Percentiles rank a stretch among this genome's conserved stretches.
These are phyloP conservation scores for Cucumis hystrix DNA, from an alignment of 306 rosid species.

Conservation along the genomic window DNA sequence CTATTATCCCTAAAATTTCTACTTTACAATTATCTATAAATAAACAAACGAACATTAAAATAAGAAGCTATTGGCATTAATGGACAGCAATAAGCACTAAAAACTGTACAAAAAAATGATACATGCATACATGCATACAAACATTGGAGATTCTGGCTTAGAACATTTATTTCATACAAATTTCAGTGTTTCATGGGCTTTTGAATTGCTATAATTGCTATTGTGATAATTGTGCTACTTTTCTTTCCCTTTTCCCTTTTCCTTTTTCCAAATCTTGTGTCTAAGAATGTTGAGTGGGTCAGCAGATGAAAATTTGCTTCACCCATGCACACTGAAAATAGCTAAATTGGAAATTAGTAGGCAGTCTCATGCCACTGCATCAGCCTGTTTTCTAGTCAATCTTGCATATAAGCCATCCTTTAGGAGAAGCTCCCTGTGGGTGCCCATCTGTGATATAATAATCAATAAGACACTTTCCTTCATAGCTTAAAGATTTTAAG, in stretches of 20 bases:
- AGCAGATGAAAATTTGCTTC: not conserved
- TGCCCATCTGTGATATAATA: slow-evolving; percentile 40
- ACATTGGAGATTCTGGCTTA: not conserved
- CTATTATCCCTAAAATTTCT: too few relatives aligned
- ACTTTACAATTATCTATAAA: too few relatives aligned
- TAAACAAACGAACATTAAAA: not conserved
- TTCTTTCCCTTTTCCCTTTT: not conserved
- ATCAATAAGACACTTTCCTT: not conserved
- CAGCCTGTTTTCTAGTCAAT: slow-evolving; percentile 67
- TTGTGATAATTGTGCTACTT: not conserved
- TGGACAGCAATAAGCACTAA: not conserved
- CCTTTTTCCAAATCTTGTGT: not conserved
- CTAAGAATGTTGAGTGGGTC: not conserved
- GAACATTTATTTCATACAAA: not conserved
- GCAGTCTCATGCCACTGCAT: slow-evolving; percentile 45
- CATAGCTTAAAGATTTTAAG: not conserved
- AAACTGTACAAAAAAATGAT: not conserved
- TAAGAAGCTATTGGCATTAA: not conserved
- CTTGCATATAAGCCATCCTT: slow-evolving; percentile 74
- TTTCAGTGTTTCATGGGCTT: not conserved
- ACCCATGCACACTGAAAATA: not conserved
- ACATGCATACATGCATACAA: not conserved
- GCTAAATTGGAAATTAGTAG: not conserved
- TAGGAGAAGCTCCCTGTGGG: slow-evolving; percentile 66
- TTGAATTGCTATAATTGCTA: not conserved